Evolutionary conservation across 2,329 filamentous ascomycete species (phyloP), one percentile per base, ranked within the genome.

Genomic region (Phialophora macrospora): DNA sequence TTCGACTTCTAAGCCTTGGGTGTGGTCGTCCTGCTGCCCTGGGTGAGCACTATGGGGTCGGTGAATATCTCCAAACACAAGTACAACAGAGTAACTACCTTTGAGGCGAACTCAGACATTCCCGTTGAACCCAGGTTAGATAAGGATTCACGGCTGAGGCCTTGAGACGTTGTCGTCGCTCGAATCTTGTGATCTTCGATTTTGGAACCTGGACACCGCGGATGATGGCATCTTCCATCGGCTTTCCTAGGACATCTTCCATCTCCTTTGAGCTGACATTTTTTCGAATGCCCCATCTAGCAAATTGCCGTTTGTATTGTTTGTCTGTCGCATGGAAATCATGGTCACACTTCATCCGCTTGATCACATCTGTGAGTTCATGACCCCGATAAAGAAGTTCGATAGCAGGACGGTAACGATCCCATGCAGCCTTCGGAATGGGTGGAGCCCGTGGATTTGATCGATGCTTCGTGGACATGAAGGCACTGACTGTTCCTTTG

Each of bases 261-360:
- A 44, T 44, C 7, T 58, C 55, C 3, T 52, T 55, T 1, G 28
- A 38, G 17, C 17, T 55, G 52, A 55, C 6, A 34, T 55, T 55
- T 22, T 55, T 55, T 20, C 52, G 28, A 12, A 55, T 34, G 7
- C 52, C 52, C 30, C 52, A 34, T 34, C 22, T 34, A 34, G 28
- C 52, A 34, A 55, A 34, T 34, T 55, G 28, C 6, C 52, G 52
- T 34, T 55, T 55, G 52, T 34, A 55, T 30, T 55, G 28, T 34
- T 55, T 55, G 52, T 55, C 52, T 55, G 52, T 55, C 17, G 52
- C 52, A 22, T 34, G 52, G 17, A 55, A 55, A 34, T 17, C 52
- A 34, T 34, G 17, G 17, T 8, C 38, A n/a, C 38, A 3, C 38
- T 44, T 7, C 14, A 44, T 44, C 38, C 38, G 17, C 38, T 44